Evolutionary conservation across 805 yeast species (phyloP).

Genomic region (Candida argentea): DNA sequence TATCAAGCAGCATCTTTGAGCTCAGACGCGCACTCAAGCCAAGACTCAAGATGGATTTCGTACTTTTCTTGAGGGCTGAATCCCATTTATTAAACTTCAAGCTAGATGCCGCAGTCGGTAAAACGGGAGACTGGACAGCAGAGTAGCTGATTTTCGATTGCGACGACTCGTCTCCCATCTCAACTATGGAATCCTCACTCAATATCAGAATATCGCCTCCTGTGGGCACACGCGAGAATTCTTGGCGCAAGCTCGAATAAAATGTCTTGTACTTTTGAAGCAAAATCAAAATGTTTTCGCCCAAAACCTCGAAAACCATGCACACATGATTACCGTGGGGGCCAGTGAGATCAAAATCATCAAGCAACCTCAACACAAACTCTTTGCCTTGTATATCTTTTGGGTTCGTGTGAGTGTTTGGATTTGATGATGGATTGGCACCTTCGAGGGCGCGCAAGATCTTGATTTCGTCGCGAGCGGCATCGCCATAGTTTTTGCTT

Average conservation of each 20-base stretch:
- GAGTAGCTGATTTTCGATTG: constrained; percentile 1
- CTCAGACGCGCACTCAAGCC: constrained; percentile 6
- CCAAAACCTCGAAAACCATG: constrained; percentile 58
- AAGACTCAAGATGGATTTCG: constrained; percentile 14
- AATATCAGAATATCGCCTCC: background rate
- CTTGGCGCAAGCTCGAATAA: constrained; percentile 17
- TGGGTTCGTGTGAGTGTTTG: constrained; percentile 5
- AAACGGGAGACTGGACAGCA: background rate
- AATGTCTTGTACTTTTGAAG: constrained; percentile 36
- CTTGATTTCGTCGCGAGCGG: constrained; percentile 56
- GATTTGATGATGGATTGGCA: no score
- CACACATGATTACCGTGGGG: constrained; percentile 58
- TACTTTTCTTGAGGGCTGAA: constrained; percentile 9
- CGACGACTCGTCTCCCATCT: background rate
- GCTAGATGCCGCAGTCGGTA: background rate
- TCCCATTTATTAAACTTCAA: constrained; percentile 12
- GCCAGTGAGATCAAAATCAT: constrained; percentile 46
- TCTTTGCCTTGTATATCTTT: constrained; percentile 3
- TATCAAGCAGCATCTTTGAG: background rate
- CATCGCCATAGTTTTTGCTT: constrained; percentile 42
- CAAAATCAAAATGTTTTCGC: constrained; percentile 47
- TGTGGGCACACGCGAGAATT: constrained; percentile 2
- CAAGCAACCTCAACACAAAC: constrained; percentile 39
- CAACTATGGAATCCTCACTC: background rate
- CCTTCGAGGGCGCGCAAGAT: constrained; percentile 30